Evolutionary conservation across 2,329 filamentous ascomycete species (phyloP), one percentile per base, ranked within the genome.

Genomic region (Pseudogymnoascus sp.): DNA sequence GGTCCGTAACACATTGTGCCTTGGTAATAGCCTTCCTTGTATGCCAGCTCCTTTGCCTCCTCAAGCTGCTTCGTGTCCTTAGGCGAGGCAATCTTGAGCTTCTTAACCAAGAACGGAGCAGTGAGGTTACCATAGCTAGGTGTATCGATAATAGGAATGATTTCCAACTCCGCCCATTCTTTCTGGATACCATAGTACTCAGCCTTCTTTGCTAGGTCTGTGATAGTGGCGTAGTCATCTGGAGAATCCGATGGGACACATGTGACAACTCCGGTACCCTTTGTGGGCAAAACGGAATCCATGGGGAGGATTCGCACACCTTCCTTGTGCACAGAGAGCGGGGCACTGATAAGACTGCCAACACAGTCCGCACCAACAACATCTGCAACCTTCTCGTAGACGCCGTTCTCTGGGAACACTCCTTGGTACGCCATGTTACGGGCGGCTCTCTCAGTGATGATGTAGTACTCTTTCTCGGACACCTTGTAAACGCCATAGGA

Each of bases 21-120:
- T 78, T 96, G 92, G 80, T 99, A 99, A 80, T 91, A 97, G 13
- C 92, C 94, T 73, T 97, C 92, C 77, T 94, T 96, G 82, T 99
- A 99, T 0, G 94, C 92, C 67, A 95, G 79, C 68, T 97, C 93
- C 78, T 99, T 99, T 51, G 94, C 94, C 75, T 97, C 89, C 51
- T 90, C 89, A 55, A 99, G 85, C 76, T 92, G 89, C 73, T 90
- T 94, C 36, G 87, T 84, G 72, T 99, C 94, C 77, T 99, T 99
- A 65, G 94, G 93, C 10, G 93, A 97, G 67, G 91, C 88, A 72
- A 99, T 99, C 82, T 97, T 97, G 74, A 97, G 81, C 75, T 94
- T 86, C 79, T 97, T 91, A 61, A 96, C 89, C 63, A 99, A 79
- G 69, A 86, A 84, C 67, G 89, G 87, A 0, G 94, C 94, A 58